Percentiles rank a stretch among this genome's conserved stretches.
These are phyloP conservation scores for Chromosphaera perkinsii DNA, from an alignment of 208 protist species.

Conservation along the genomic window DNA sequence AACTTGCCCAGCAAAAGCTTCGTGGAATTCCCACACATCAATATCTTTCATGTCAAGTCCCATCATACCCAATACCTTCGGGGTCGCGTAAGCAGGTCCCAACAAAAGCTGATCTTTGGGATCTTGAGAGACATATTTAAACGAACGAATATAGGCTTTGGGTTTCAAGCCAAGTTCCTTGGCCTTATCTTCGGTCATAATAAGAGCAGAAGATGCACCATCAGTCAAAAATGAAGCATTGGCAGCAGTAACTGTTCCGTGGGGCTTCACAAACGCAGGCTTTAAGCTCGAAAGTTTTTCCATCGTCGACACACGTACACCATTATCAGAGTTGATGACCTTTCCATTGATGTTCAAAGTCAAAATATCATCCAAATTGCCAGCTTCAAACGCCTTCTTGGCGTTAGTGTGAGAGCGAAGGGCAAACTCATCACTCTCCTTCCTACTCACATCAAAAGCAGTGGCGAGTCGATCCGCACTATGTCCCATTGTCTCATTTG, in stretches of 20 bases:
- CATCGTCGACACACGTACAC: slow-evolving; percentile 44
- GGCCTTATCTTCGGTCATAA: slow-evolving; percentile 46
- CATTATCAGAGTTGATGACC: slow-evolving; percentile 53
- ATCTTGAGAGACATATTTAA: slow-evolving; percentile 33
- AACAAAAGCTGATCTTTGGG: slow-evolving; percentile 53
- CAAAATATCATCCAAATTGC: slow-evolving; percentile 37
- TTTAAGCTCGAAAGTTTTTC: slow-evolving; percentile 55
- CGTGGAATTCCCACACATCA: slow-evolving; percentile 67
- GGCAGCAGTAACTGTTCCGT: slow-evolving; percentile 63
- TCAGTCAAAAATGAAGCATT: slow-evolving; percentile 60
- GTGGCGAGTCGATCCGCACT: slow-evolving; percentile 47
- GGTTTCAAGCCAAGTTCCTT: slow-evolving; percentile 30
- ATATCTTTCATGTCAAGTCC: slow-evolving; percentile 60
- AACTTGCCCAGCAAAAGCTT: slow-evolving; percentile 61
- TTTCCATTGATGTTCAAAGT: slow-evolving; percentile 43
- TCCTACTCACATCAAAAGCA: slow-evolving; percentile 47
- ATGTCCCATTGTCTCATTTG: slow-evolving; percentile 47
- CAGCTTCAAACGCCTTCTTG: slow-evolving; percentile 22
- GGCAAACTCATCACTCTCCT: slow-evolving; percentile 59
- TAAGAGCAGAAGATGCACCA: slow-evolving; percentile 47
- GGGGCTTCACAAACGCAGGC: slow-evolving; percentile 59
- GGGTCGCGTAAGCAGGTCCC: slow-evolving; percentile 57
- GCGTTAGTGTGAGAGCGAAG: slow-evolving; percentile 58
- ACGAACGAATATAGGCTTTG: slow-evolving; percentile 26
- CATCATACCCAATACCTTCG: slow-evolving; percentile 44